Evolutionary conservation across 1,284 basidiomycete genomes (phyloP), one percentile per base, ranked within the genome.

Genomic region (Moniliophthora roreri): DNA sequence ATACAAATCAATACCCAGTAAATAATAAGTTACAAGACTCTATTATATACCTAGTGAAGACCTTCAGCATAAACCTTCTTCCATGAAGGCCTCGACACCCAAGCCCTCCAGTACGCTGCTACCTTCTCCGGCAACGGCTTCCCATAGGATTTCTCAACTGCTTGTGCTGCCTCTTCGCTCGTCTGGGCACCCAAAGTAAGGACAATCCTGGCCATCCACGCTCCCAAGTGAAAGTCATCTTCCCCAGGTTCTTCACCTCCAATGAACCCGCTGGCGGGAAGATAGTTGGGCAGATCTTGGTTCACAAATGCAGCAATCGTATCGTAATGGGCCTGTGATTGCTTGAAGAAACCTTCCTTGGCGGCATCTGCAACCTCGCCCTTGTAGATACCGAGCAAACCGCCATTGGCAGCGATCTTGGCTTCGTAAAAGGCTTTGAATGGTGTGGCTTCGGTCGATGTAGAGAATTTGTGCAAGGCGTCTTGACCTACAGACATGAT

Each of bases 1-100:
- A n/a, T n/a, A n/a, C n/a, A n/a, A n/a, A n/a, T n/a, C n/a, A n/a
- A n/a, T n/a, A n/a, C n/a, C n/a, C 28, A 32, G 28, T 32, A 32
- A 32, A 32, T 32, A 32, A 32, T 6, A 6, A 32, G 11, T 6
- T 32, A 32, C 28, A 32, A 6, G n/a, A n/a, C 28, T 6, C 6
- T 32, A 32, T 6, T 6, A 32, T 11, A 32, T 11, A 21, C 10
- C 54, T 51, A 82, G 67, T 82, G 79, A 49, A 82, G 68, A 11
- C 74, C 75, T 21, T 69, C 62, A 8, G 66, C 68, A 58, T 81
- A 83, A 46, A 84, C 78, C 60, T 73, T 72, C 68, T 80, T 70
- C 76, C 83, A 87, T 60, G 80, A 81, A 32, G 79, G 75, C 55
- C 83, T 71, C 60, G 69, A 71, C 24, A 68, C 69, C 82, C 84